Base-by-base conservation (phyloP, 2,329 filamentous ascomycete species). In the Colletotrichum sp. region DNA sequence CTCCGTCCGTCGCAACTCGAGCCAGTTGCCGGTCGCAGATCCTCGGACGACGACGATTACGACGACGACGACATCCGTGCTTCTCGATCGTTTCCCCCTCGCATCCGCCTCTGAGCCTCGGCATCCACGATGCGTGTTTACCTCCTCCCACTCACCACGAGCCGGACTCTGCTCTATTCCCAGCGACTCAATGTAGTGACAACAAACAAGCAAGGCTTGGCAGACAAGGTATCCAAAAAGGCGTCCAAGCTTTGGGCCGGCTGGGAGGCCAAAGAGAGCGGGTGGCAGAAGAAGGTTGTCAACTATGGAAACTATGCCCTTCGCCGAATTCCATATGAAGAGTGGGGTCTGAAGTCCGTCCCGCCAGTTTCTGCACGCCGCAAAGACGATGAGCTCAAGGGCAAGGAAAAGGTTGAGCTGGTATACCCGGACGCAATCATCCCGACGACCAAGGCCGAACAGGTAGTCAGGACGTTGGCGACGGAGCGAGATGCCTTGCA, bases 261-360 rank as follows among this genome's bases (percentile, higher is more conserved):
- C 74, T 99, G 96, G 96, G 97, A 99, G 85, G 92, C 94, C 83
- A 94, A 93, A 79, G 93, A 96, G 21, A 89, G 89, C 60, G 94
- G 95, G 70, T 99, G 97, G 97, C 95, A 98, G 88, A 95, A 94
- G 82, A 92, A 92, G 80, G 90, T 98, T 24, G 96, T 97, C 68
- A 89, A 91, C 75, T 98, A 96, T 84, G 97, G 97, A 72, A 98
- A 99, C 86, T 88, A 92, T 65, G 92, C 95, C 18, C 91, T 99
- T 77, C 93, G 95, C 80, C 92, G 95, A 77, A 98, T 99, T 81
- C 95, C 97, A 4, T 98, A 95, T 83, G 95, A 99, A 86, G 97
- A 99, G 93, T 99, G 97, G 97, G 96, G 95, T 1, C 89, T 99
- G 79, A 99, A 99, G 87, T 98, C 95, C 43, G 93, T 99, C 68